Evolutionary conservation across 768 basidiomycete genomes (phyloP).

Genomic region (Collybiopsis confluens): DNA sequence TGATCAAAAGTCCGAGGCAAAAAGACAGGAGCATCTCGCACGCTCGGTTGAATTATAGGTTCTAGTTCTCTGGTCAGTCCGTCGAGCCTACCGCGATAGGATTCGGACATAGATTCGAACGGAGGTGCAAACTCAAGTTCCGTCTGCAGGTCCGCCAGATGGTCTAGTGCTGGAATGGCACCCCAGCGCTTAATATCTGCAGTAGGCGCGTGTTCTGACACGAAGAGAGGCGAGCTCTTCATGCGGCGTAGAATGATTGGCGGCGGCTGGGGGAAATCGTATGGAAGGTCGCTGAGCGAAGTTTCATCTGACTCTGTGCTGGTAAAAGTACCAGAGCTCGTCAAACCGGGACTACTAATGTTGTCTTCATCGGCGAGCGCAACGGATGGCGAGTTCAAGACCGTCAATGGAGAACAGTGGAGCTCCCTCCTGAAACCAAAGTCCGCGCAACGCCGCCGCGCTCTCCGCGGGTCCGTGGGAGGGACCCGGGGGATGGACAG

Average conservation of each 20-base stretch:
- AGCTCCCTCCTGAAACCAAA: slow-evolving; percentile 22
- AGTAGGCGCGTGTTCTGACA: slow-evolving; percentile 20
- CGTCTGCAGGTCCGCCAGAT: not conserved
- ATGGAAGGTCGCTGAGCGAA: slow-evolving; percentile 30
- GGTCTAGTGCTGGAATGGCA: not conserved
- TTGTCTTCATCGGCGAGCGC: slow-evolving; percentile 12
- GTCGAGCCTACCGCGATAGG: slow-evolving; percentile 4
- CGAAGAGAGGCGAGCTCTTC: slow-evolving; percentile 41
- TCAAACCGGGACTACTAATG: slow-evolving; percentile 21
- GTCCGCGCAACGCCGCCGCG: slow-evolving; percentile 27
- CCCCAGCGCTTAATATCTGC: slow-evolving; percentile 21
- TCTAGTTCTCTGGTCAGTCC: not conserved
- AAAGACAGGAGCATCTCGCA: not conserved
- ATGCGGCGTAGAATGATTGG: slow-evolving; percentile 37
- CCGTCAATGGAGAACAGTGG: not conserved
- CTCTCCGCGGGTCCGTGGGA: slow-evolving; percentile 23
- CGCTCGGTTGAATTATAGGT: not conserved
- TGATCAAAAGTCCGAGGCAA: not conserved
- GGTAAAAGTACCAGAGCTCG: slow-evolving; percentile 24
- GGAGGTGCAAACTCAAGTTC: slow-evolving; percentile 4
- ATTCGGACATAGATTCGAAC: not conserved
- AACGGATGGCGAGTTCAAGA: slow-evolving; percentile 12
- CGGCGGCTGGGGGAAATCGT: slow-evolving; percentile 39
- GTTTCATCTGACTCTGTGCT: slow-evolving; percentile 29
- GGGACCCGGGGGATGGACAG: slow-evolving; percentile 11